A percentile compares a stretch with the other conserved stretches of the same genome.
These are phyloP conservation scores for Effrenium voratum DNA, from an alignment of 73 alveolate species.

Conservation along the genomic window DNA sequence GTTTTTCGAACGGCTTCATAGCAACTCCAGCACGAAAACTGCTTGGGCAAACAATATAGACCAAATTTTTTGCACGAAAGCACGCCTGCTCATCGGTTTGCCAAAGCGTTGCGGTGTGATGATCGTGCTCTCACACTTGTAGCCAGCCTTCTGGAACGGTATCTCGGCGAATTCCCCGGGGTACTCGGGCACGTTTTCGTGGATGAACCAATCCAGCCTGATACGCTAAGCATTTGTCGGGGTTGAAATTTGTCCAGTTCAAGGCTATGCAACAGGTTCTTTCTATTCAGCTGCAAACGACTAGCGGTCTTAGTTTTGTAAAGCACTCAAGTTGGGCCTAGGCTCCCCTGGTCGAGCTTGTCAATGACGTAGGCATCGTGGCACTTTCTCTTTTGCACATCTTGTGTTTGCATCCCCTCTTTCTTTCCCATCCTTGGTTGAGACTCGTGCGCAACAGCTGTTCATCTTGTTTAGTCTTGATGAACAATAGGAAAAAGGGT, in stretches of 20 bases:
- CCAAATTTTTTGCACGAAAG: not conserved
- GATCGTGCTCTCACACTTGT: not conserved
- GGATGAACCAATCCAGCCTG: not conserved
- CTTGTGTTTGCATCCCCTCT: not conserved
- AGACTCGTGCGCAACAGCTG: too few species aligned
- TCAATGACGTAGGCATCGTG: slow-evolving; percentile 3
- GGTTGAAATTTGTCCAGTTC: too few species aligned
- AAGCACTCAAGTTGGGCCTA: not conserved
- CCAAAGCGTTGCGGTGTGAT: slow-evolving; percentile 18
- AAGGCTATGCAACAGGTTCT: too few species aligned
- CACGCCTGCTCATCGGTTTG: slow-evolving; percentile 23
- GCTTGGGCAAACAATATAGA: not conserved
- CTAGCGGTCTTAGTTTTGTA: not conserved
- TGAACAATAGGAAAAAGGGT: not conserved
- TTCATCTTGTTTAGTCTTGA: not conserved
- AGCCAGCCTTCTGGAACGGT: not conserved
- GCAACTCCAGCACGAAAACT: not conserved
- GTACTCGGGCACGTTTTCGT: not conserved
- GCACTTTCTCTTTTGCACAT: not conserved
- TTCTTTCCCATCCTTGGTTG: slow-evolving; percentile 17
- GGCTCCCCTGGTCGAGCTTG: not conserved
- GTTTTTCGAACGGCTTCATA: not conserved
- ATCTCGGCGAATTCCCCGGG: not conserved
- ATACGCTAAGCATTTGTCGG: too few species aligned
- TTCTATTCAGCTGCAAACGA: not conserved